Base-by-base conservation (phyloP, 2,329 filamentous ascomycete genomes). In the Tolypocladium nubicola region DNA sequence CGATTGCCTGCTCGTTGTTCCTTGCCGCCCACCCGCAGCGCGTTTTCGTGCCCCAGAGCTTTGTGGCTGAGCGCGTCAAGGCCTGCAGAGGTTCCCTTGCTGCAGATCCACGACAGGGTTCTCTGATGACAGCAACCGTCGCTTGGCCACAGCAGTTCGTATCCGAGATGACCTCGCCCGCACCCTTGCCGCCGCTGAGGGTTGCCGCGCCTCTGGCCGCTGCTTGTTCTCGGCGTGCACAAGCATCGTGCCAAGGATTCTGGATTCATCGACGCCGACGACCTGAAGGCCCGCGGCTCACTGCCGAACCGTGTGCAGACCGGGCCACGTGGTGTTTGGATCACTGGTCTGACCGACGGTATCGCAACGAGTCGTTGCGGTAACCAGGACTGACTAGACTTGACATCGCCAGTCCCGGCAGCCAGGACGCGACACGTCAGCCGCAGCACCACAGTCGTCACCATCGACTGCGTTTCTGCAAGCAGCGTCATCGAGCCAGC, bases 321-420 rank as follows among this genome's bases (percentile, higher is more conserved):
- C 35, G 11, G 10, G 23, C 43, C 43, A 55, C 54, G 54, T 55
- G 54, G 54, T 49, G 54, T 55, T 43, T 55, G 26, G 38, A 49
- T 38, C 41, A 56, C 14, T n/a, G 6, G 5, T 8, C 21, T 26
- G 23, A 47, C 23, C 33, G 45, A n/a, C 45, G 26, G 16, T 33
- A 11, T 16, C 9, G 14, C 26, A 4, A 33, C 26, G 26, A 19
- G 45, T 49, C 45, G 26, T 19, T 5, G 45, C 2, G 1, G 33
- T 49, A 2, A 33, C 14, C 26, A 7, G 16, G 5, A 11, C 43
- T 47, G 21, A 47, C 50, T 7, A 40, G 37, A 38, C 19, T 26
- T 19, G n/a, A 39, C 37, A 52, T 59, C 40, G 57, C 50, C 45
- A 26, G 55, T 55, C 38, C 43, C 39, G 26, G 52, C 21, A 16